Evolutionary conservation across 2,329 filamentous ascomycete genomes (phyloP).

Genomic region (Didymosphaeria variabile): DNA sequence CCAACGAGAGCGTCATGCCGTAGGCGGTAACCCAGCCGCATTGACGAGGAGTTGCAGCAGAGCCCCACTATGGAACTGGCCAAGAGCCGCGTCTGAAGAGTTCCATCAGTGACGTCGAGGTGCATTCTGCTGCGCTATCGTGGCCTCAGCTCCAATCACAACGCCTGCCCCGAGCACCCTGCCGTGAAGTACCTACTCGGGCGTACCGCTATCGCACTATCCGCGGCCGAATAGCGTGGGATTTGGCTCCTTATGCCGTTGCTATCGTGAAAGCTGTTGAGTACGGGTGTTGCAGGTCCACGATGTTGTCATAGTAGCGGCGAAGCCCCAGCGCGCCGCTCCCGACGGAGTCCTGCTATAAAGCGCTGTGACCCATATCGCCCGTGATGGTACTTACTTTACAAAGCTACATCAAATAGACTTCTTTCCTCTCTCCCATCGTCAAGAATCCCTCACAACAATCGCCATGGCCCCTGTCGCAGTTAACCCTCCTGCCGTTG

Average conservation of each 20-base stretch:
- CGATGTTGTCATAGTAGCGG: slow-evolving; percentile 27
- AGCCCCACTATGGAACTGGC: slow-evolving; percentile 20
- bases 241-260: slow-evolving; percentile 3
- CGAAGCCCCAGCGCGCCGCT: slow-evolving; percentile 1
- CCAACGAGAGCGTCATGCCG: not conserved
- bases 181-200: not conserved
- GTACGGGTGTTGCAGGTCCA: slow-evolving; percentile 4
- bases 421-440: not conserved
- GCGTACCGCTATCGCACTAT: slow-evolving; percentile 9
- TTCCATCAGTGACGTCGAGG: slow-evolving; percentile 22
- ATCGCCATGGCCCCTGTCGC: slow-evolving; percentile 41
- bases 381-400: not conserved
- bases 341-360: slow-evolving; percentile 14
- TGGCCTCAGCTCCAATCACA: slow-evolving; percentile 19
- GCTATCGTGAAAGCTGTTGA: slow-evolving; percentile 7
- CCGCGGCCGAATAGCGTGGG: slow-evolving; percentile 13
- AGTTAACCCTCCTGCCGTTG: slow-evolving; percentile 37
- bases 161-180: slow-evolving; percentile 12
- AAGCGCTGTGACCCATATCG: slow-evolving; percentile 4
- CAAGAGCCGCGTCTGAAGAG: slow-evolving; percentile 2
- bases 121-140: slow-evolving; percentile 16
- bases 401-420: not conserved
- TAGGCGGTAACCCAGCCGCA: not conserved
- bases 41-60: not conserved
- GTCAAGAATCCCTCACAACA: slow-evolving; percentile 9